Evolutionary conservation across 2,329 filamentous ascomycete genomes (phyloP).

Genomic region (Neonectria coccinea): DNA sequence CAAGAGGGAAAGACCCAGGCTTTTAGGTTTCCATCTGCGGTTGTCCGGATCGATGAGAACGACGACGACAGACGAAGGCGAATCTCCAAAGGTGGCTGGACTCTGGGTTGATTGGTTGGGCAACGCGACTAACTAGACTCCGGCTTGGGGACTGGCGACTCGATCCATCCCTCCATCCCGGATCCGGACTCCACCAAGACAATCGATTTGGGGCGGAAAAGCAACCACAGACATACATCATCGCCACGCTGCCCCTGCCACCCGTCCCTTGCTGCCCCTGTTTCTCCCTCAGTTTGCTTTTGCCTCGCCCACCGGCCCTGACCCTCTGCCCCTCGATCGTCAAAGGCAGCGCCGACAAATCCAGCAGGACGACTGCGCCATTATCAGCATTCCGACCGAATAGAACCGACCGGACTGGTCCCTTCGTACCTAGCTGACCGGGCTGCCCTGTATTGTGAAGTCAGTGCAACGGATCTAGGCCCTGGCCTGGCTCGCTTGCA

Average conservation of each 20-base stretch:
- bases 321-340: constrained; percentile 14
- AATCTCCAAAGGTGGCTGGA: constrained; percentile 42
- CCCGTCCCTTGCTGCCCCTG: constrained; percentile 44
- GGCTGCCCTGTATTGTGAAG: constrained; percentile 30
- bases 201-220: constrained; percentile 49
- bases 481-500: constrained; percentile 47
- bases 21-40: constrained; percentile 26
- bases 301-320: constrained; percentile 22
- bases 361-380: constrained; percentile 13
- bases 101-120: constrained; percentile 41
- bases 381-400: constrained; percentile 8
- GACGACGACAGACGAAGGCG: constrained; percentile 34
- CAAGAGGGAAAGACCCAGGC: neutral
- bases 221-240: constrained; percentile 51
- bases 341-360: constrained; percentile 4
- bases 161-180: constrained; percentile 48
- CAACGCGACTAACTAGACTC: constrained; percentile 45
- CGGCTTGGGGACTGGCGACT: constrained; percentile 39
- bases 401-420: neutral
- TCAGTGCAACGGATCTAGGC: constrained; percentile 46
- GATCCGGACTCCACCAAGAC: constrained; percentile 52
- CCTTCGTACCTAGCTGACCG: neutral
- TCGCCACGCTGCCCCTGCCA: constrained; percentile 48
- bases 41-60: constrained; percentile 39
- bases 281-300: constrained; percentile 37